phyloP scores from a whole-genome alignment of 2,329 filamentous ascomycete genomes.

The Gliomastix tumulicola region DNA sequence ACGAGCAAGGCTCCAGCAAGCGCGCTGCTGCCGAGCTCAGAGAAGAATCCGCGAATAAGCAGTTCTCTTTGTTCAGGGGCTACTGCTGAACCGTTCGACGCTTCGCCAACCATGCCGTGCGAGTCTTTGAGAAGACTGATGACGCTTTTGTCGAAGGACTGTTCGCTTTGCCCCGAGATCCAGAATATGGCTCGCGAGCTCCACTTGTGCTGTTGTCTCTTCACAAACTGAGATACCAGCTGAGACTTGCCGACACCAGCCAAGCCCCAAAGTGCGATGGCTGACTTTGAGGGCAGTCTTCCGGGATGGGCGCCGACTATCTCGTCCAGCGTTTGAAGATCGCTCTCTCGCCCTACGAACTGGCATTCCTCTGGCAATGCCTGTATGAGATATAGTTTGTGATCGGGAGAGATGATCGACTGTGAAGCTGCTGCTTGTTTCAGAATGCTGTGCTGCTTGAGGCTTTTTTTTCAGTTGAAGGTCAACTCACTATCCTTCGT shows the following conservation, averaged over 20 bases:
- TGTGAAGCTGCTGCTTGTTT: background rate
- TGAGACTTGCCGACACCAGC: background rate
- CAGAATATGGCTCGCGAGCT: background rate
- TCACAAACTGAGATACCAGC: background rate
- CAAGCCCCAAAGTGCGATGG: background rate
- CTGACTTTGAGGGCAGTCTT: background rate
- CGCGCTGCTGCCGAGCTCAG: background rate
- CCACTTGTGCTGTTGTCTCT: background rate
- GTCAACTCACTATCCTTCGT: background rate
- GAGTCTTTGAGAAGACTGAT: background rate
- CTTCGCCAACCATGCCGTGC: background rate
- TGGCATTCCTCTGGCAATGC: background rate
- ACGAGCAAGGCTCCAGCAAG: background rate
- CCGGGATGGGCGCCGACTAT: background rate
- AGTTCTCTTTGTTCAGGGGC: background rate
- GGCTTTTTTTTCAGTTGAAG: background rate
- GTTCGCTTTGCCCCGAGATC: background rate
- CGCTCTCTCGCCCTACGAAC: background rate
- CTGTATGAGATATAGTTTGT: background rate
- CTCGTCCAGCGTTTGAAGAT: background rate
- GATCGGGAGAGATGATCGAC: background rate
- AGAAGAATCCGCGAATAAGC: background rate
- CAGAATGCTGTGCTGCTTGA: background rate
- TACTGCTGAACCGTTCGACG: background rate
- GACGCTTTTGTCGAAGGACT: background rate